Base-by-base conservation (phyloP, 1,139 yeast species). In the Lodderomyces elongisporus region DNA sequence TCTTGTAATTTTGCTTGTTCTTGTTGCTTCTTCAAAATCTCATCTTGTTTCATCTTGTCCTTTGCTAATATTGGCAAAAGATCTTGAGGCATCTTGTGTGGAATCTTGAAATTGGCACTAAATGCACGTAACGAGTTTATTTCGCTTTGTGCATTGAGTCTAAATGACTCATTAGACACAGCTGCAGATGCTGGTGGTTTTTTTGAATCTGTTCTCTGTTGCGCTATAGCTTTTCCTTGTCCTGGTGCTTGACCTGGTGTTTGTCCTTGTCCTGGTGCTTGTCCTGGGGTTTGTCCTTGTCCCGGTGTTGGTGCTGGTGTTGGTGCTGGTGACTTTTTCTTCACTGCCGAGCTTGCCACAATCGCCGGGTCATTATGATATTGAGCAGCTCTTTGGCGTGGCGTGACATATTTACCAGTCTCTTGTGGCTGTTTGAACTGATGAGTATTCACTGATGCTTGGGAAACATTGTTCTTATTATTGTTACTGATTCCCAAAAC, bases 51-150 rank as follows among this genome's bases (percentile, higher is more conserved):
- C 18, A 57, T 54, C 49, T 76, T 78, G 48, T 79, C 85, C 52
- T 81, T 82, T 5, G 89, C 66, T 29, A 83, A 63, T 24, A 84
- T 80, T 4, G 94, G 91, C 41, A 83, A 67, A 50, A 85, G 67
- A 52, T 87, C 95, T 23, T 74, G 54, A 4, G 95, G 95, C 49
- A 80, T 69, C 41, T 77, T 77, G 43, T 77, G 76, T 3, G 85
- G 85, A 17, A 87, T 76, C 58, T 85, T 85, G 58, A 85, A 85
- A 46, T 75, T 83, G 33, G 85, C 88, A 33, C 95, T 78, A 52
- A 88, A 88, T 52, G 84, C 85, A 42, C 77, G 79, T 38, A 87
- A 66, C n/a, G 91, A 85, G 44, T 82, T 80, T 45, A 85, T 77
- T 61, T 75, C 94, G 44, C 76, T 73, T 51, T 77, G 79, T 8